Base-by-base conservation (phyloP, 73 alveolate species). In the Paramecium primaurelia region DNA sequence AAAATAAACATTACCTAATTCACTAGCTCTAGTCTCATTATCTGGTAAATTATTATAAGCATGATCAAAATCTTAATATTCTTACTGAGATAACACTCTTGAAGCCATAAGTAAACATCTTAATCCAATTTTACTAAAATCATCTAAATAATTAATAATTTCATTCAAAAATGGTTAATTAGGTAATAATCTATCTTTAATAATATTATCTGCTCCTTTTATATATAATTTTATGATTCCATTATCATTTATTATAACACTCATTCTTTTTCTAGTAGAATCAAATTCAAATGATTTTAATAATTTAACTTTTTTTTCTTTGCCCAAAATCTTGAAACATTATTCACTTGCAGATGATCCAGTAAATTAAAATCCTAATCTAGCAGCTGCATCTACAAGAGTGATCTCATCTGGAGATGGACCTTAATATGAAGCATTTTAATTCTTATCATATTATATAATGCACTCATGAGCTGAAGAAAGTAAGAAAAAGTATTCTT, bases 321-420 rank as follows among this genome's bases (percentile, higher is more conserved):
- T 89, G 68, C 93, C 93, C 69, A 71, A 69, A 26, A 59, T 68
- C 37, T 69, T 86, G 18, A 93, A 69, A 32, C 28, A 16, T 26
- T 64, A 38, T 47, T 77, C 80, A 25, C 90, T 87, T 6, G 92
- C 92, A 1, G 84, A 71, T 32, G 90, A 28, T 14, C 93, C 93
- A 6, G 44, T 37, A 89, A 97, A 98, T 80, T 92, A 92, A 86
- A 94, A 97, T 40, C 99, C 99, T 59, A 96, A 93, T 11, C 95
- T 68, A 68, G 86, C 93, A 12, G 99, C 99, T 34, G 99, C 95
- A 86, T 97, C 99, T 20, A 98, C 99, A 20, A 98, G 94, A 25
- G 99, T 92, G 6, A 96, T 95, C 75, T 97, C 99, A 92, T 97
- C 99, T 49, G 99, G 99, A 44, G 98, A 94, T n/a, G 98, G 98